Percentiles rank a stretch among this genome's conserved stretches.
phyloP scores from a whole-genome alignment of 192 early-diverging fungal genomes.

The Backusella macrospora region DNA sequence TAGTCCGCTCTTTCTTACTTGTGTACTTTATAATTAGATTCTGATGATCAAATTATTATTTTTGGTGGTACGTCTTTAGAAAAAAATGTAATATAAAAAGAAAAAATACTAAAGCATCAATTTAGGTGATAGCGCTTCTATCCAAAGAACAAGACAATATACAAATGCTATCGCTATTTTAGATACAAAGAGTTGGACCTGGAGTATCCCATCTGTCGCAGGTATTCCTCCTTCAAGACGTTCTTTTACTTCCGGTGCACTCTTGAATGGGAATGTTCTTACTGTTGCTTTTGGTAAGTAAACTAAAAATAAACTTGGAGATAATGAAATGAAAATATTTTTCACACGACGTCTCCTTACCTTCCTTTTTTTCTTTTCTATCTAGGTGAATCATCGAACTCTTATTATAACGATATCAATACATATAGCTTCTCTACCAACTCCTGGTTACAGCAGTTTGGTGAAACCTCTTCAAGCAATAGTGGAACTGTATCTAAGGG shows the following conservation, averaged over 20 bases:
- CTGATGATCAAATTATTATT: conserved; percentile 32
- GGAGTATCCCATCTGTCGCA: conserved; percentile 21
- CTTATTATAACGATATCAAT: conserved; percentile 42
- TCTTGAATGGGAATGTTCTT: conserved; percentile 28
- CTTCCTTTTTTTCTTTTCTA: background rate
- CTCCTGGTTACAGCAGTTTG: conserved; percentile 30
- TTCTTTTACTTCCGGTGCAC: conserved; percentile 32
- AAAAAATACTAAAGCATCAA: background rate
- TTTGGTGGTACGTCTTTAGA: conserved; percentile 38
- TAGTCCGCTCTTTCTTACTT: background rate
- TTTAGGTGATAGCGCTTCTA: conserved; percentile 27
- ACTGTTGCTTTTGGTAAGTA: conserved; percentile 38
- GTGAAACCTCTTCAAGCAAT: background rate
- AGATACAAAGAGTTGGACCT: conserved; percentile 36
- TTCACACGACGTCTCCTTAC: background rate
- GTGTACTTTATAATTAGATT: conserved; percentile 18
- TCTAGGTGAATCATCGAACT: conserved; percentile 32
- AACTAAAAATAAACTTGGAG: background rate
- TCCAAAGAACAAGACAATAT: conserved; percentile 23
- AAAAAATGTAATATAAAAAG: background rate
- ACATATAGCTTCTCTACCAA: conserved; percentile 9
- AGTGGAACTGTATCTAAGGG: conserved; percentile 12
- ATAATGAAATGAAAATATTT: background rate
- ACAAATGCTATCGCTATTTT: conserved; percentile 29
- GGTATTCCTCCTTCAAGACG: conserved; percentile 37